Percentiles rank a stretch among this genome's conserved stretches.
Evolutionary conservation across 495 filamentous ascomycete species (phyloP).

Genomic region (Penicillium odoratum): DNA sequence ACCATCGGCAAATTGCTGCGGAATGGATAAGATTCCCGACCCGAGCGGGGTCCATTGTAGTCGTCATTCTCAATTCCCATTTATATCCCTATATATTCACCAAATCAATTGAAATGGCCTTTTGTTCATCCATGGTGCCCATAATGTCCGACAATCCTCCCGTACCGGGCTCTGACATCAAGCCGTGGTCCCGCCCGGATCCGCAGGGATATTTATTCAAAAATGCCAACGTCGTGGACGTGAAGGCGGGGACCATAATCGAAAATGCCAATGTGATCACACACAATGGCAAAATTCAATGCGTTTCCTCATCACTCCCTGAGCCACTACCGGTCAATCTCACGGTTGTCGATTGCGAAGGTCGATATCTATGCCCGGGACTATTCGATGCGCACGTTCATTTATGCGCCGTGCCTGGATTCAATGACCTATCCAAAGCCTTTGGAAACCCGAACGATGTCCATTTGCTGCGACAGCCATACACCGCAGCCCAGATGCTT

Average conservation of each 20-base stretch:
- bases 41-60: not conserved
- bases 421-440: conserved; percentile 27
- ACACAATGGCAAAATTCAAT: conserved; percentile 20
- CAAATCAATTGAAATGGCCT: not conserved
- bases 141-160: conserved; percentile 13
- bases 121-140: not conserved
- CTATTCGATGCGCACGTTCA: conserved; percentile 61
- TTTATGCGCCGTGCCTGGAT: conserved; percentile 45
- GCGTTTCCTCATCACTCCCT: conserved; percentile 14
- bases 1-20: conserved; percentile 17
- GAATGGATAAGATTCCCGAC: conserved; percentile 14
- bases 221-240: conserved; percentile 39
- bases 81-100: conserved; percentile 1
- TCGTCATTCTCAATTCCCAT: not conserved
- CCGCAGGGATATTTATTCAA: conserved; percentile 31
- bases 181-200: conserved; percentile 35
- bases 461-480: conserved; percentile 44
- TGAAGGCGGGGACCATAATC: conserved; percentile 28
- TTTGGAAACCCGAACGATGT: conserved; percentile 31
- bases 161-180: conserved; percentile 28
- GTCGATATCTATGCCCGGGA: conserved; percentile 51
- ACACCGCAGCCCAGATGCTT: conserved; percentile 48
- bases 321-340: conserved; percentile 15
- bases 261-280: conserved; percentile 21
- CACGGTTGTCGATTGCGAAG: conserved; percentile 38